A percentile compares a stretch with the other conserved stretches of the same genome.
Conservation (phyloP, 2,329 filamentous ascomycete species). For the Neospermospora avenae region DNA sequence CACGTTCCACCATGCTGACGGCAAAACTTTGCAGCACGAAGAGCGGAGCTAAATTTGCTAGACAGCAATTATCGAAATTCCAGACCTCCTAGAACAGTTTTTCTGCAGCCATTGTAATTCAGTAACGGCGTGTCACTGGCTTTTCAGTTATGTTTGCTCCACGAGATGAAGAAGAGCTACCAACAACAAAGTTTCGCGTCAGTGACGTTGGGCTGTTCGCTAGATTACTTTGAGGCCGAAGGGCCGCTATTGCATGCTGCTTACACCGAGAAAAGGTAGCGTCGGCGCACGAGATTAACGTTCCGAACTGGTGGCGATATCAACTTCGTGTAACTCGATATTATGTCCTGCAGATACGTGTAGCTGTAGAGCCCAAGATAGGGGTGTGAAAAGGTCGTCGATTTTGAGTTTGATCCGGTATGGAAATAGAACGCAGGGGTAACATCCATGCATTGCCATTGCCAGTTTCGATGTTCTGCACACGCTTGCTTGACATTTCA, state of each 20-base stretch:
- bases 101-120: not conserved
- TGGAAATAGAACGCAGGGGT: too few relatives aligned
- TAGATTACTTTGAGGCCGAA: not conserved
- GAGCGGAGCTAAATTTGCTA: not conserved
- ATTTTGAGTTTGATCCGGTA: too few relatives aligned
- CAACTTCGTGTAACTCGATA: not conserved
- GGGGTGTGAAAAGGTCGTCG: too few relatives aligned
- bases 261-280: not conserved
- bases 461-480: too few relatives aligned
- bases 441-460: too few relatives aligned
- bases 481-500: too few relatives aligned
- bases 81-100: not conserved
- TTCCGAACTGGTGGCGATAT: too few relatives aligned
- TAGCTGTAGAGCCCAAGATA: too few relatives aligned
- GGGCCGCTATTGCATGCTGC: not conserved
- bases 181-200: not conserved
- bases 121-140: too few relatives aligned
- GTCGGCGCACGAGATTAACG: not conserved
- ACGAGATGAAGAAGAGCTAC: not conserved
- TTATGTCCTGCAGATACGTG: not conserved
- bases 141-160: not conserved
- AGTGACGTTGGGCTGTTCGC: not conserved
- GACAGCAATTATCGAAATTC: not conserved
- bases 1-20: slow-evolving; percentile 3
- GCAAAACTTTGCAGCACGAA: not conserved